Conservation (phyloP, 345 rosid genomes). For the Brassica rapa region DNA sequence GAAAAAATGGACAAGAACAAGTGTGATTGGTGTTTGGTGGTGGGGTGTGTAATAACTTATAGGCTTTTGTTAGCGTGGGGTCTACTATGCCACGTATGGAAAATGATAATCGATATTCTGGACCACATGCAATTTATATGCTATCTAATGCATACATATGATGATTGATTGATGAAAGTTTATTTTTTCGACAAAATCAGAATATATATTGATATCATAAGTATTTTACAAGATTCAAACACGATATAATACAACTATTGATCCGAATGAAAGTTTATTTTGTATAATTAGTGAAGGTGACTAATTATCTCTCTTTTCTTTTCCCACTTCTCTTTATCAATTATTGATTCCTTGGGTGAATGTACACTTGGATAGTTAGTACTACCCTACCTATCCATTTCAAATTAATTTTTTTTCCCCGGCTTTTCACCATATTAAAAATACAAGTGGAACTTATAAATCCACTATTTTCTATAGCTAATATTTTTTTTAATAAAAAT, state of each 20-base stretch:
- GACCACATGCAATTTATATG: neutral
- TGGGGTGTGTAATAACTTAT: neutral
- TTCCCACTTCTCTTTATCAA: neutral
- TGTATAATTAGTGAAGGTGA: neutral
- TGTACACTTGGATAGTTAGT: neutral
- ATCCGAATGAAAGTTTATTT: neutral
- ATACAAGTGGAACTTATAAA: neutral
- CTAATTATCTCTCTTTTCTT: neutral
- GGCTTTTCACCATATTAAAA: neutral
- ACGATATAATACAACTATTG: too few species aligned
- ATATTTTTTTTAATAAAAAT: too few species aligned
- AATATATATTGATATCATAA: too few species aligned
- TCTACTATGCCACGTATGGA: slow-evolving; percentile 21
- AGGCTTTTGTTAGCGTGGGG: neutral
- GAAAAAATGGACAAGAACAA: neutral
- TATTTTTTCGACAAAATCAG: neutral
- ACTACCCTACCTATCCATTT: neutral
- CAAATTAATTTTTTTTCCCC: neutral
- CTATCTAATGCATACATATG: neutral
- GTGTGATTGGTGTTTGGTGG: slow-evolving; percentile 18
- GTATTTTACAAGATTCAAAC: too few species aligned
- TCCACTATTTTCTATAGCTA: neutral
- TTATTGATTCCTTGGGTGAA: neutral
- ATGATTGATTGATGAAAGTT: neutral
- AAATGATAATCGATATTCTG: neutral